Percentiles rank a stretch among this genome's conserved stretches.
Evolutionary conservation across 306 rosid genomes (phyloP).

Genomic region (Gastrolobium villosum): DNA sequence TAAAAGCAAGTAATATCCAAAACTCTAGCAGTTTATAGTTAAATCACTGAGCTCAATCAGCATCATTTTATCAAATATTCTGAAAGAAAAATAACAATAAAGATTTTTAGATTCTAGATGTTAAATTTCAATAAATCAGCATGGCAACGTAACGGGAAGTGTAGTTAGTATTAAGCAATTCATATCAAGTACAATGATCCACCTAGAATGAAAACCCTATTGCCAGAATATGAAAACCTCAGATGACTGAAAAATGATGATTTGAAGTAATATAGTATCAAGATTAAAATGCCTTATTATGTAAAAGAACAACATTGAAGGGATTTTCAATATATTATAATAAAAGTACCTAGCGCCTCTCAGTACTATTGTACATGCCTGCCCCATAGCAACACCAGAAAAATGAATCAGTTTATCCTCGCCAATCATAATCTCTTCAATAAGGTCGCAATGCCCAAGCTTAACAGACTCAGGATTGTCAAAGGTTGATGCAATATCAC

Average conservation of each 20-base stretch:
- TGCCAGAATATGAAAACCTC: neutral
- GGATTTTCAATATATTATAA: neutral
- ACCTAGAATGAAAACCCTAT: constrained; percentile 14
- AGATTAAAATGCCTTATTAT: constrained; percentile 12
- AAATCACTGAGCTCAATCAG: constrained; percentile 7
- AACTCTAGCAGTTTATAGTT: neutral
- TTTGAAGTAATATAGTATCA: constrained; percentile 12
- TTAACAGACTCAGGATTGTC: constrained; percentile 97
- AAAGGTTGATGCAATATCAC: constrained; percentile 95
- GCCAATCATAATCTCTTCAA: constrained; percentile 97
- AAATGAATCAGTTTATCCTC: constrained; percentile 95
- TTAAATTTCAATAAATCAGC: constrained; percentile 15
- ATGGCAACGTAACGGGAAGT: neutral
- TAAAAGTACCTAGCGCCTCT: constrained; percentile 88
- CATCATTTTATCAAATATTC: neutral
- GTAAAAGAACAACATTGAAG: neutral
- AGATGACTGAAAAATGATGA: neutral
- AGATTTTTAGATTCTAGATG: neutral
- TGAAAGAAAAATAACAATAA: neutral
- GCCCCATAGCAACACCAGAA: constrained; percentile 97
- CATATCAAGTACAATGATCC: constrained; percentile 3
- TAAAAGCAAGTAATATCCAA: constrained; percentile 3
- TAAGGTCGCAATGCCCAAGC: constrained; percentile 90
- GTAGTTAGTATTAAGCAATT: constrained; percentile 13
- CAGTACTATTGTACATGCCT: constrained; percentile 91